Evolutionary conservation across 2,329 filamentous ascomycete species (phyloP).

Genomic region (Colletotrichum sp.): DNA sequence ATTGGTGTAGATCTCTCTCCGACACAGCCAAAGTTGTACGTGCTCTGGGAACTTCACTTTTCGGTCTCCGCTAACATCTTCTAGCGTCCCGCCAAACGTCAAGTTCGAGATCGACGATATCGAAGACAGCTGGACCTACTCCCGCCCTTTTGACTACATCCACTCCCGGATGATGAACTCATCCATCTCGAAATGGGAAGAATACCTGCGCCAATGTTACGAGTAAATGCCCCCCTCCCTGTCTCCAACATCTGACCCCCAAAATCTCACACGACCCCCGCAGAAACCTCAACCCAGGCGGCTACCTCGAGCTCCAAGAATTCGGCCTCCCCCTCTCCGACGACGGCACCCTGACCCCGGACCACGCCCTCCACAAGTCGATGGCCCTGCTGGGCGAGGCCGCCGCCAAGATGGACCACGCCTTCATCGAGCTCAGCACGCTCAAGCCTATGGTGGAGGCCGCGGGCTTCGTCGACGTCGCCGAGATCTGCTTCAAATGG

Average conservation of each 20-base stretch:
- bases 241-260: conserved; percentile 33
- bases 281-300: conserved; percentile 12
- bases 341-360: conserved; percentile 9
- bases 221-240: conserved; percentile 32
- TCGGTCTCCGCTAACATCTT: background rate
- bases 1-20: conserved; percentile 44
- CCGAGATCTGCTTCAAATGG: conserved; percentile 34
- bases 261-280: conserved; percentile 37
- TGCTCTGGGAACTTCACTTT: background rate
- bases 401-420: conserved; percentile 6
- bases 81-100: conserved; percentile 43
- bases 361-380: conserved; percentile 23
- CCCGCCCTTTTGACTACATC: conserved; percentile 60
- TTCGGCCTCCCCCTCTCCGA: conserved; percentile 15
- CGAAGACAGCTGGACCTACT: conserved; percentile 30
- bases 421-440: conserved; percentile 12
- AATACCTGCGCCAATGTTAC: conserved; percentile 53
- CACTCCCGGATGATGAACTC: conserved; percentile 62
- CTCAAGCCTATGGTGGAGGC: conserved; percentile 25
- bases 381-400: conserved; percentile 28
- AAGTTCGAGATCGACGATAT: conserved; percentile 44
- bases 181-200: conserved; percentile 58
- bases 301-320: conserved; percentile 19
- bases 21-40: conserved; percentile 42
- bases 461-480: conserved; percentile 38